A percentile compares a stretch with the other conserved stretches of the same genome.
Conservation (phyloP, 768 basidiomycete species). For the Macrocybe gigantea region DNA sequence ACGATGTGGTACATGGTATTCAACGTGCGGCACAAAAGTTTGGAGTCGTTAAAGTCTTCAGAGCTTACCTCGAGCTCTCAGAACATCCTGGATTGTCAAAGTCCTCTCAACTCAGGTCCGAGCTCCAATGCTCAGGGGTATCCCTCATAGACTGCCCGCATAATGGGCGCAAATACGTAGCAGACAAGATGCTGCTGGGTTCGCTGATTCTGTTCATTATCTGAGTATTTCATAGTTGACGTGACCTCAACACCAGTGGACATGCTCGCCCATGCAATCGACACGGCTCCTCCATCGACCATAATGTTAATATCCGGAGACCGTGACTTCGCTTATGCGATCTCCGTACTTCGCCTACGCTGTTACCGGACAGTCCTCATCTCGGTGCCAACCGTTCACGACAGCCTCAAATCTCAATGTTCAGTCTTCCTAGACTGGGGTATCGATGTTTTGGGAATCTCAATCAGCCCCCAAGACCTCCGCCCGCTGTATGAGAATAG, state of each 20-base stretch:
- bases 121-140: constrained; percentile 44
- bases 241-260: constrained; percentile 40
- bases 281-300: constrained; percentile 47
- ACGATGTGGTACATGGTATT: constrained; percentile 39
- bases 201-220: constrained; percentile 13
- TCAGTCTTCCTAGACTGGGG: constrained; percentile 48
- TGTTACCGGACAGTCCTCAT: constrained; percentile 48
- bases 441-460: constrained; percentile 25
- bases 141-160: constrained; percentile 33
- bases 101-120: constrained; percentile 31
- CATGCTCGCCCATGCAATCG: constrained; percentile 62
- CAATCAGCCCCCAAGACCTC: constrained; percentile 7
- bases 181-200: constrained; percentile 48
- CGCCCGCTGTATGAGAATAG: too few relatives aligned
- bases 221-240: constrained; percentile 1
- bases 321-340: constrained; percentile 61
- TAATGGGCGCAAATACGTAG: constrained; percentile 31
- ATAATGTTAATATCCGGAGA: constrained; percentile 63
- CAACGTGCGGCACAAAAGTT: constrained; percentile 41
- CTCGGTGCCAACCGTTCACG: constrained; percentile 32
- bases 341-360: constrained; percentile 50
- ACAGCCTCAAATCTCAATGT: constrained; percentile 49
- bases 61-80: constrained; percentile 48
- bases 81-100: constrained; percentile 23
- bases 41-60: constrained; percentile 46